Evolutionary conservation across 768 basidiomycete genomes (phyloP).

Genomic region (Macrolepiota albuminosa): DNA sequence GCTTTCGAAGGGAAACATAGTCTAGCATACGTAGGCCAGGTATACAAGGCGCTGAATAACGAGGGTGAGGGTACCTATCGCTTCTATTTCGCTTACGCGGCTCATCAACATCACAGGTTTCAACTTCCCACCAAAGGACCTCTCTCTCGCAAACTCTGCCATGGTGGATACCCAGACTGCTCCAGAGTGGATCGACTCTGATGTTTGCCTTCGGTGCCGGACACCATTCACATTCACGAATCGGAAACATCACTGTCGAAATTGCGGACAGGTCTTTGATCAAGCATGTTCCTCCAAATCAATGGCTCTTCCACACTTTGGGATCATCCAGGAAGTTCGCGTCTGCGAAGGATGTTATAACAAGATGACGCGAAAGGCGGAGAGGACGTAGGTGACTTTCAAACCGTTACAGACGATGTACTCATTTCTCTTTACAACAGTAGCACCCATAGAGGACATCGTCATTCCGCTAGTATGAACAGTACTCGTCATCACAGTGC

Average conservation of each 20-base stretch:
- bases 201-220: slow-evolving; percentile 90
- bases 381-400: slow-evolving; percentile 41
- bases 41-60: slow-evolving; percentile 68
- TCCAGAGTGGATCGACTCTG: slow-evolving; percentile 97
- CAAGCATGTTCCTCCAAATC: slow-evolving; percentile 85
- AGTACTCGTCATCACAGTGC: slow-evolving; percentile 49
- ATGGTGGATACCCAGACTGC: slow-evolving; percentile 91
- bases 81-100: neutral
- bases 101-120: slow-evolving; percentile 44
- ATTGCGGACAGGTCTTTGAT: slow-evolving; percentile 97
- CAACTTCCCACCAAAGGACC: slow-evolving; percentile 80
- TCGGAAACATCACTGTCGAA: slow-evolving; percentile 96
- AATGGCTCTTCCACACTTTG: slow-evolving; percentile 86
- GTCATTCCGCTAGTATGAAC: slow-evolving; percentile 50
- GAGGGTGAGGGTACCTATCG: slow-evolving; percentile 55
- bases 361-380: slow-evolving; percentile 68
- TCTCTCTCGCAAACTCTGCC: slow-evolving; percentile 61
- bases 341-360: slow-evolving; percentile 88
- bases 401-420: neutral
- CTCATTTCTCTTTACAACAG: slow-evolving; percentile 1
- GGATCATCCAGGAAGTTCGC: slow-evolving; percentile 86
- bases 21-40: slow-evolving; percentile 71
- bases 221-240: slow-evolving; percentile 92
- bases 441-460: slow-evolving; percentile 43
- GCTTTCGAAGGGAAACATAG: slow-evolving; percentile 80